Conservation (phyloP, 2,329 filamentous ascomycete genomes). For the Cordyceps pruinosa region DNA sequence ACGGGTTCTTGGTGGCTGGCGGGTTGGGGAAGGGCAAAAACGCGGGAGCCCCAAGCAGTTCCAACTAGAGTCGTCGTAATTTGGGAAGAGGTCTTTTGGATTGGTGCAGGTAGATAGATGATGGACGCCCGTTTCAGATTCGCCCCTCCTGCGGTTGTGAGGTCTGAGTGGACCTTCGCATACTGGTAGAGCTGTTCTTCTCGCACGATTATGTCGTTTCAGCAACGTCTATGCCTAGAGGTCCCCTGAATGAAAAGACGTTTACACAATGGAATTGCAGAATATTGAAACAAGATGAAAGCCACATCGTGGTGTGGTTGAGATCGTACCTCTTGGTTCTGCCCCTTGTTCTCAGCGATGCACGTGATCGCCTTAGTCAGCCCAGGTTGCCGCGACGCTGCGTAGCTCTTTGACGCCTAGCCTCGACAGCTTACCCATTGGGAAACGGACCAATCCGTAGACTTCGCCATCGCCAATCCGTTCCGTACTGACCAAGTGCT, state of each 20-base stretch:
- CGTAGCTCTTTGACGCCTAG: constrained; percentile 12
- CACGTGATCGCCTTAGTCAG: constrained; percentile 11
- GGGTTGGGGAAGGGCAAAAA: background rate
- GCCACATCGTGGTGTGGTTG: too few species aligned
- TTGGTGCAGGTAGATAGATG: background rate
- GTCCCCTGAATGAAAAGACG: too few species aligned
- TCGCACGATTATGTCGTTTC: too few species aligned
- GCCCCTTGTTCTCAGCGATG: background rate
- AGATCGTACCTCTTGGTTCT: background rate
- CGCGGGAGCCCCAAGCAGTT: background rate
- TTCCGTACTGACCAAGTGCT: background rate
- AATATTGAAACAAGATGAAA: background rate
- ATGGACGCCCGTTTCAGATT: background rate
- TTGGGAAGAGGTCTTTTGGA: background rate
- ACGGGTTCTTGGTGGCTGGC: background rate
- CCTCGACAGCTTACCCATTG: background rate
- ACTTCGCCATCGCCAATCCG: background rate
- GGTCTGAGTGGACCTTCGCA: background rate
- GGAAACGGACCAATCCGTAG: background rate
- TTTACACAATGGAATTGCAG: background rate
- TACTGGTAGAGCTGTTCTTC: too few species aligned
- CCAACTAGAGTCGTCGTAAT: too few species aligned
- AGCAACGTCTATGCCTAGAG: too few species aligned
- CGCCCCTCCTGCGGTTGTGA: background rate
- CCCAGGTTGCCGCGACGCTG: constrained; percentile 1